Base-by-base conservation (phyloP, 768 basidiomycete species). In the Auriscalpium vulgare region DNA sequence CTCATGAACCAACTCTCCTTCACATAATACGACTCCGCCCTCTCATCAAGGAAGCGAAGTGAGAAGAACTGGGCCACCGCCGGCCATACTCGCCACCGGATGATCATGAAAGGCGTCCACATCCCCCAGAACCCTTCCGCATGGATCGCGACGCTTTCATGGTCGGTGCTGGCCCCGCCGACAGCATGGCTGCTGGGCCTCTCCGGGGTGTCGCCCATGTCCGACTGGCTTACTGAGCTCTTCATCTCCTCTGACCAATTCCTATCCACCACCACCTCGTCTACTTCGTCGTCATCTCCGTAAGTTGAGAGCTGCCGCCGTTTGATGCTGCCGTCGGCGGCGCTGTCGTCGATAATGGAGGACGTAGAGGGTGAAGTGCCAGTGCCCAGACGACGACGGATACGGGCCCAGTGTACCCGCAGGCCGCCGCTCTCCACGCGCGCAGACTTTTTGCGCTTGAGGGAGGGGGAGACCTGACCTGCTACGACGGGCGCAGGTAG, bases 251-350 rank as follows among this genome's bases (percentile, higher is more conserved):
- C 81, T 2, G 77, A 71, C 86, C 85, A 87, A 36, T 75, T 71
- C 48, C 87, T 78, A 67, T 91, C 88, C 14, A 91, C 88, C 21
- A 91, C 81, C 19, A 89, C 80, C 71, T 87, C 80, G 67, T 91
- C 80, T 8, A 89, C 81, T 52, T 74, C 70, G 35, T 73, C 74
- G 7, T 64, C 70, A 65, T 70, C 35, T 66, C 70, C 43, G 71
- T 59, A 56, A 67, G 63, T 49, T 69, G 61, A 53, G 67, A 67
- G 51, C 69, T 63, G 53, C 63, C 66, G 35, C 40, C 46, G 66
- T 66, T 68, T 67, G 71, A 23, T 58, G 67, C 36, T n/a, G 51
- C n/a, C 1, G 10, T 68, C 63, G 13, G 63, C 63, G 36, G 56
- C 65, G 56, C 66, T 67, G 47, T 66, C 59, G 55, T 63, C 60